These are phyloP conservation scores for Annulohypoxylon stygium DNA, from an alignment of 495 filamentous ascomycete species.

Conservation along the genomic window DNA sequence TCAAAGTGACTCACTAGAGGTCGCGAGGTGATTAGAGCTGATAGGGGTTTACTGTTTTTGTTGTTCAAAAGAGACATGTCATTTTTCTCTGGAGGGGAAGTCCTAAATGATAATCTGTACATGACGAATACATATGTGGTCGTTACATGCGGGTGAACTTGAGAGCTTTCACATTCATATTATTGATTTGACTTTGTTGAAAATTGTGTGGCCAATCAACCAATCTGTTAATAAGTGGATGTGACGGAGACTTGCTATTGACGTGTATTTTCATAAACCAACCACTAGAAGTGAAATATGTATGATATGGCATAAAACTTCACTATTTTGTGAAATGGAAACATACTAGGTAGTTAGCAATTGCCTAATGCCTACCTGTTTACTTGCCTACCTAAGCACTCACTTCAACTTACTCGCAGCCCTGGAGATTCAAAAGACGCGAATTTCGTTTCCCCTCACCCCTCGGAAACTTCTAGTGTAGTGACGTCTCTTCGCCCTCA, in stretches of 20 bases:
- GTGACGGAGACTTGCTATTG: too few relatives aligned
- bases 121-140: neutral
- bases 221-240: too few relatives aligned
- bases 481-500: constrained; percentile 12
- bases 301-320: too few relatives aligned
- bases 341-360: neutral
- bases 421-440: neutral
- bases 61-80: constrained; percentile 32
- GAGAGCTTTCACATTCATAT: neutral
- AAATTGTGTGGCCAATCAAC: too few relatives aligned
- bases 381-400: neutral
- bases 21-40: constrained; percentile 8
- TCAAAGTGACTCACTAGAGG: constrained; percentile 15
- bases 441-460: constrained; percentile 2
- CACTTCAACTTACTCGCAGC: neutral
- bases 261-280: neutral
- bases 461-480: neutral
- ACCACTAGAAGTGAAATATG: neutral
- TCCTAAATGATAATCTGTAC: constrained; percentile 9
- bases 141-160: neutral
- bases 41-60: constrained; percentile 6
- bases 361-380: neutral
- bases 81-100: constrained; percentile 30
- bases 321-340: too few relatives aligned
- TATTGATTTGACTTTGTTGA: neutral